Conservation (phyloP, 2,329 filamentous ascomycete genomes). For the Chalara sp. region DNA sequence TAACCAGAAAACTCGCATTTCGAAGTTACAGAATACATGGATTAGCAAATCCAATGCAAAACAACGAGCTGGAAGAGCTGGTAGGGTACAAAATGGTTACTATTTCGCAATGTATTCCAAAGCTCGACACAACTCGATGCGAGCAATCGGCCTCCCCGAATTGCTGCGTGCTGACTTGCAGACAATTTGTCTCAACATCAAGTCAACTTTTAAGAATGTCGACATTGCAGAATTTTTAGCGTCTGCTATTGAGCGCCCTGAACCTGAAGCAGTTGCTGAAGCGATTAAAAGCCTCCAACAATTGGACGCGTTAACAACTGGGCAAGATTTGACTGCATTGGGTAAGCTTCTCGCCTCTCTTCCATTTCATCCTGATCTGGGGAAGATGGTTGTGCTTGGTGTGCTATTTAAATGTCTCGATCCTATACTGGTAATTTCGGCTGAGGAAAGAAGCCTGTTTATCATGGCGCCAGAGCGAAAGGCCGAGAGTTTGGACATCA, state of each 20-base stretch:
- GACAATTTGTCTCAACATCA: conserved; percentile 84
- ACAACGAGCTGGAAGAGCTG: conserved; percentile 85
- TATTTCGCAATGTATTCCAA: conserved; percentile 92
- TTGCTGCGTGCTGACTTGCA: conserved; percentile 86
- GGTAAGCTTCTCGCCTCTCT: conserved; percentile 86
- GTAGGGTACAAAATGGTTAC: conserved; percentile 78
- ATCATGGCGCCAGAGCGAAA: conserved; percentile 70
- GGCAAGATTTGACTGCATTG: conserved; percentile 73
- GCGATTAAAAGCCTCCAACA: conserved; percentile 72
- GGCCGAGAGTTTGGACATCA: conserved; percentile 58
- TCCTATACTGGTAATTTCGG: conserved; percentile 77
- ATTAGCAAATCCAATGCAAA: conserved; percentile 87
- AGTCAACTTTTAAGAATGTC: conserved; percentile 83
- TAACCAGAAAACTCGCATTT: conserved; percentile 81
- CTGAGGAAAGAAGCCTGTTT: conserved; percentile 81
- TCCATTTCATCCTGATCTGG: conserved; percentile 80
- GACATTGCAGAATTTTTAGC: conserved; percentile 72
- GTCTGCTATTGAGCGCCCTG: conserved; percentile 79
- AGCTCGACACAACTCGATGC: conserved; percentile 77
- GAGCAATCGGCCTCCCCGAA: conserved; percentile 76
- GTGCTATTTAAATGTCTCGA: conserved; percentile 88
- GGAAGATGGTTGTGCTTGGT: conserved; percentile 90
- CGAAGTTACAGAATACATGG: conserved; percentile 86
- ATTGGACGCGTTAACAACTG: conserved; percentile 79
- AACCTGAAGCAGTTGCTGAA: conserved; percentile 71